Evolutionary conservation across 331 rosid species (phyloP), one percentile per base, ranked within the genome.

Genomic region (Saraca asoca): DNA sequence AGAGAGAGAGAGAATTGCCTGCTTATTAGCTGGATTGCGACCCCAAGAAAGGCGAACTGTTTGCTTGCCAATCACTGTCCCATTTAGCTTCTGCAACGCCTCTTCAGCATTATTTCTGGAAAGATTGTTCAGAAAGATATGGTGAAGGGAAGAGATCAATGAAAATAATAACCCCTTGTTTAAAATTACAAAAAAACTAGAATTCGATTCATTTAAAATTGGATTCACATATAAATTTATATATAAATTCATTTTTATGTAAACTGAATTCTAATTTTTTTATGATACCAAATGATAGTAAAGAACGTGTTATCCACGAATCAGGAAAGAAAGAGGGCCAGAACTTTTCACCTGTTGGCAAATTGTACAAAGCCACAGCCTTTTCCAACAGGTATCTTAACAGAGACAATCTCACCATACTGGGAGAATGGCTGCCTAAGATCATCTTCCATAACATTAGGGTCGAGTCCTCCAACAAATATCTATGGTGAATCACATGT

Each of bases 21-120:
- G 98, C 79, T 91, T 91, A 72, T 92, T 89, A 75, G 95, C 98
- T 13, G 98, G 98, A 75, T 92, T 92, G 75, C 96, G 96, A 18
- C 98, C 98, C 98, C 98, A 92, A 19, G 98, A 92, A 79, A 92
- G 98, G 3, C 96, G 95, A 75, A 92, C 93, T 29, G 92, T 87
- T 80, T 92, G 98, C 70, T 87, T 92, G 66, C 96, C 96, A 58
- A 92, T 77, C 13, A 76, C 71, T 54, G 89, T 71, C 34, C 93
- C 96, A 71, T 89, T 92, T 67, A 92, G 67, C 84, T 89, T 87
- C 71, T 88, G 89, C 85, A 88, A 66, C 15, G 98, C 96, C 76
- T 91, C 98, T 74, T 91, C 98, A 20, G 98, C 98, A 37, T 83
- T 81, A 75, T 80, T 83, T 87, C 98, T 91, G 88, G 59, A 34